A percentile compares a stretch with the other conserved stretches of the same genome.
Conservation (phyloP, 306 rosid genomes). For the Cyclanthera cordifolia region DNA sequence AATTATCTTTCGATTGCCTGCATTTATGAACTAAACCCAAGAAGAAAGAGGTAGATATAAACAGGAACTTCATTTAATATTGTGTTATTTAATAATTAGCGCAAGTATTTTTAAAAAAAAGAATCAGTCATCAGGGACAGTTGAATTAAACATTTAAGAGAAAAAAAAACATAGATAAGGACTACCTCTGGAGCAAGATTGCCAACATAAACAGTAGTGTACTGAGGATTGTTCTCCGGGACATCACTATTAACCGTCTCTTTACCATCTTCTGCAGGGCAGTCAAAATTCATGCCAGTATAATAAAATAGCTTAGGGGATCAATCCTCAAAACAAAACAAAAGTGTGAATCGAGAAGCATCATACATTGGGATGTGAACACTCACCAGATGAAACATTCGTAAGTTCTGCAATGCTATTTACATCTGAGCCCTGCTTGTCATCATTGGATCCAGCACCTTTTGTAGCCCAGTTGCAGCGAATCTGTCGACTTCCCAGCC, state of each 20-base stretch:
- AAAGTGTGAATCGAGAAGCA: background rate
- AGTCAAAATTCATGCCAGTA: background rate
- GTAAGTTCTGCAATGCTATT: conserved; percentile 85
- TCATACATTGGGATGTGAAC: background rate
- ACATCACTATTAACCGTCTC: conserved; percentile 59
- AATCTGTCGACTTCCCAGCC: conserved; percentile 97
- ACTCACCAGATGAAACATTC: conserved; percentile 74
- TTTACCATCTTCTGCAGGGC: conserved; percentile 81
- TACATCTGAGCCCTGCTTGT: conserved; percentile 61
- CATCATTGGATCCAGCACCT: conserved; percentile 75
- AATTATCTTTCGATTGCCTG: background rate
- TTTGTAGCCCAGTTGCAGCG: conserved; percentile 98
- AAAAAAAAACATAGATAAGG: background rate
- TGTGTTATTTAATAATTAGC: too few relatives aligned
- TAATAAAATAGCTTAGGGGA: conserved; percentile 6
- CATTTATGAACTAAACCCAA: too few relatives aligned
- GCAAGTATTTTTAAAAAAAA: too few relatives aligned
- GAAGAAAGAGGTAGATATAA: too few relatives aligned
- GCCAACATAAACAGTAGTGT: conserved; percentile 94
- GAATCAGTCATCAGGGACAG: too few relatives aligned
- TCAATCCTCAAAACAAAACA: background rate
- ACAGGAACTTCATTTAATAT: too few relatives aligned
- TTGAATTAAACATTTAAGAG: background rate
- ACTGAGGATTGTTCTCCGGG: conserved; percentile 90
- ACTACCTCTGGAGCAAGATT: conserved; percentile 81